phyloP scores from a whole-genome alignment of 1,284 basidiomycete genomes.

The Wolfiporia cocos region DNA sequence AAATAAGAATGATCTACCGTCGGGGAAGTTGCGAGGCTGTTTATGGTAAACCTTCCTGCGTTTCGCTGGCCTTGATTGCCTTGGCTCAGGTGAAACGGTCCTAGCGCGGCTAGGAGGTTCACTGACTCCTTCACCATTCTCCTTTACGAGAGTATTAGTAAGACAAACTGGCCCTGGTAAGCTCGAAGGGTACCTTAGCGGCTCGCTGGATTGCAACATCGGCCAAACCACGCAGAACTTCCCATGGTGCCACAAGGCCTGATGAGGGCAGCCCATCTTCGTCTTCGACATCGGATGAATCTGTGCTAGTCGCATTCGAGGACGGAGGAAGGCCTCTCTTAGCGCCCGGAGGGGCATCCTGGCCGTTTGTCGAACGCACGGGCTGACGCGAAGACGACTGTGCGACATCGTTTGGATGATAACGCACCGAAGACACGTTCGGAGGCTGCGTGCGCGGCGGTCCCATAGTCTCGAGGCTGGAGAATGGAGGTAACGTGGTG shows the following conservation, averaged over 20 bases:
- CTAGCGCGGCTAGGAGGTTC: constrained; percentile 69
- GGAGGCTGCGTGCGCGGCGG: constrained; percentile 37
- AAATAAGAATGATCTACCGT: constrained; percentile 40
- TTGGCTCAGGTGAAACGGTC: constrained; percentile 59
- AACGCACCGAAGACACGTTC: constrained; percentile 54
- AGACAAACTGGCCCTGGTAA: too few species aligned
- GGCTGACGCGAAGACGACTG: constrained; percentile 32
- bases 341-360: constrained; percentile 31
- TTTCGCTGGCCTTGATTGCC: constrained; percentile 59
- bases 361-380: constrained; percentile 28
- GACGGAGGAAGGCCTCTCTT: constrained; percentile 56
- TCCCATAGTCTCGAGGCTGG: constrained; percentile 57
- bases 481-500: constrained; percentile 64
- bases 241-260: constrained; percentile 78
- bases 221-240: constrained; percentile 73
- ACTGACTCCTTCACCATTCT: constrained; percentile 62
- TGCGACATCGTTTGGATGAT: constrained; percentile 39
- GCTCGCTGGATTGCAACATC: constrained; percentile 75
- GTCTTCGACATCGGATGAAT: constrained; percentile 73
- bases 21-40: constrained; percentile 52
- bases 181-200: constrained; percentile 57
- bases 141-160: constrained; percentile 33
- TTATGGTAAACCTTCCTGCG: constrained; percentile 64
- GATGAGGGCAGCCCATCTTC: constrained; percentile 71
- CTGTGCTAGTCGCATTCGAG: constrained; percentile 64